Evolutionary conservation across 441 rosid species (phyloP).

Genomic region (Lepidium campestre): DNA sequence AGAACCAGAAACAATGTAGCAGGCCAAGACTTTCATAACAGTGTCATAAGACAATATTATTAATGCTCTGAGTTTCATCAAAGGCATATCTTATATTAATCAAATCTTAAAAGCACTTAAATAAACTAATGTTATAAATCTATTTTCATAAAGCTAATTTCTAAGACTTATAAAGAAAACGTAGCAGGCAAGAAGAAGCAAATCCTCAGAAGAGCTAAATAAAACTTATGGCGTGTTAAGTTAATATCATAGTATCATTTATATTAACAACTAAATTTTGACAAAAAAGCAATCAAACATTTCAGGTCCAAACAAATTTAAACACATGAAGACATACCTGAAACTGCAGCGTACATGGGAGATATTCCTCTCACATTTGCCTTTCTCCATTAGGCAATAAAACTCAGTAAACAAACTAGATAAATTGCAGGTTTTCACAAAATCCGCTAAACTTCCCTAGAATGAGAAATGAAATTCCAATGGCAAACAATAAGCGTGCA

Average conservation of each 20-base stretch:
- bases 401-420: constrained; percentile 37
- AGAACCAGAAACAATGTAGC: not conserved
- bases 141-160: not conserved
- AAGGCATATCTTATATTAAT: not conserved
- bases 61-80: not conserved
- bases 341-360: constrained; percentile 62
- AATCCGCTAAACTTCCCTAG: constrained; percentile 24
- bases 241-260: not conserved
- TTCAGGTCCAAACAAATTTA: not conserved
- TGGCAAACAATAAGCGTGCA: constrained; percentile 12
- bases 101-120: not conserved
- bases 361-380: constrained; percentile 65
- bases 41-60: not conserved
- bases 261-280: not conserved
- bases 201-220: not conserved
- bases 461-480: constrained; percentile 21
- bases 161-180: not conserved
- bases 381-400: constrained; percentile 72
- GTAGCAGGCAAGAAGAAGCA: not conserved
- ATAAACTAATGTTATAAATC: too few relatives aligned
- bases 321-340: constrained; percentile 51
- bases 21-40: not conserved
- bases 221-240: not conserved
- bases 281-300: not conserved
- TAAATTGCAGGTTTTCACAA: constrained; percentile 17